phyloP scores from a whole-genome alignment of 2,329 filamentous ascomycete species.

The Parafenestella ontariensis region DNA sequence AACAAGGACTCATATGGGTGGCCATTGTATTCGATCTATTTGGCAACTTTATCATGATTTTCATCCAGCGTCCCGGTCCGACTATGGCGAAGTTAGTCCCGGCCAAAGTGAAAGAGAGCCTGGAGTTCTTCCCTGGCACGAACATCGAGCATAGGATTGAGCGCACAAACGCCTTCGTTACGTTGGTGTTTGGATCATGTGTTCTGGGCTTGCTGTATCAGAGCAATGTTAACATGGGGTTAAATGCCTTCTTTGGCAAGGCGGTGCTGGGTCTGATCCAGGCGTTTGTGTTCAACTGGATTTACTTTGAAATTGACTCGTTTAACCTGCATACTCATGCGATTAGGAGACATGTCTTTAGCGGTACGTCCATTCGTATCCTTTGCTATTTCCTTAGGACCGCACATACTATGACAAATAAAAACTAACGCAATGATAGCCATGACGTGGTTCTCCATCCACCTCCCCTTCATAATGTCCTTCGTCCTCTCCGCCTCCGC shows the following conservation, averaged over 20 bases:
- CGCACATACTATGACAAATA: not conserved
- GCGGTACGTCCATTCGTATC: conserved; percentile 52
- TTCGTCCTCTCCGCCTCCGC: conserved; percentile 67
- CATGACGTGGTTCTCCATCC: conserved; percentile 62
- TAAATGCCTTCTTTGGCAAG: conserved; percentile 68
- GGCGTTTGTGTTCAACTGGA: conserved; percentile 67
- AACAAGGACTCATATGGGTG: conserved; percentile 63
- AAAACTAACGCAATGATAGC: conserved; percentile 44
- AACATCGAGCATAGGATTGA: conserved; percentile 73
- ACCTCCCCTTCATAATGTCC: conserved; percentile 69
- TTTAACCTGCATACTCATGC: conserved; percentile 66
- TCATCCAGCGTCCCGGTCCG: conserved; percentile 37
- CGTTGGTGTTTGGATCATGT: conserved; percentile 69
- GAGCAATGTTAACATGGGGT: conserved; percentile 58
- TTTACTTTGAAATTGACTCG: conserved; percentile 69
- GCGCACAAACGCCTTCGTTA: conserved; percentile 69
- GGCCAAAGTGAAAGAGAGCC: conserved; percentile 45
- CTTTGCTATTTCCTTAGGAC: not conserved
- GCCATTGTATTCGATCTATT: conserved; percentile 64
- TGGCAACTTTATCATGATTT: conserved; percentile 54
- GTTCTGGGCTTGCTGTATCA: conserved; percentile 69
- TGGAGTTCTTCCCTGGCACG: conserved; percentile 67
- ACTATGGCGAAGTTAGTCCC: conserved; percentile 18
- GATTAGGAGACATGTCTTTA: conserved; percentile 60
- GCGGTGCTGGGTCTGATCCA: conserved; percentile 65